These are phyloP conservation scores for Exsudoporus frostii DNA, from an alignment of 768 basidiomycete species.

Conservation along the genomic window DNA sequence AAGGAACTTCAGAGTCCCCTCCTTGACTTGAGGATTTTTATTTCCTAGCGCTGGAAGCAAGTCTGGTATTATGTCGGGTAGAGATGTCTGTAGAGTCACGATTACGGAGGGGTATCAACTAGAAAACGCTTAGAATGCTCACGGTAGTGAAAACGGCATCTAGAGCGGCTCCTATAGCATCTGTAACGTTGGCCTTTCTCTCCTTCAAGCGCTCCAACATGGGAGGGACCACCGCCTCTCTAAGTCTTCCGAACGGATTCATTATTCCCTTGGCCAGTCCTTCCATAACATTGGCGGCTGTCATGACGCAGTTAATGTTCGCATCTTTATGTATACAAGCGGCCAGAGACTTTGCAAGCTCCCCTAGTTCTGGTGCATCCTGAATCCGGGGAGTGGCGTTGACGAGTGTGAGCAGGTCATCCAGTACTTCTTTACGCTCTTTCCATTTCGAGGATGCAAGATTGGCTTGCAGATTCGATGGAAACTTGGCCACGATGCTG, in stretches of 20 bases:
- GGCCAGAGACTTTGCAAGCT: conserved; percentile 74
- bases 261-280: conserved; percentile 82
- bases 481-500: conserved; percentile 72
- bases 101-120: conserved; percentile 1
- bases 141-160: conserved; percentile 88
- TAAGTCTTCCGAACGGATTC: conserved; percentile 67
- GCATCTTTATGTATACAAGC: conserved; percentile 82
- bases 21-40: conserved; percentile 97
- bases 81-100: conserved; percentile 52
- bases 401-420: conserved; percentile 72
- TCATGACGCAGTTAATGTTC: conserved; percentile 93
- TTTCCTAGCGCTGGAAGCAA: conserved; percentile 70
- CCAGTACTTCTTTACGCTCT: conserved; percentile 88
- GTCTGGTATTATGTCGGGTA: conserved; percentile 83
- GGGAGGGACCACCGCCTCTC: conserved; percentile 65
- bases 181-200: conserved; percentile 86
- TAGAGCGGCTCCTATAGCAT: conserved; percentile 80
- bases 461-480: conserved; percentile 66
- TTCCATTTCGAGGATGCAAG: conserved; percentile 97
- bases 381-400: conserved; percentile 71
- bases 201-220: conserved; percentile 93
- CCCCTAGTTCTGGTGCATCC: conserved; percentile 74
- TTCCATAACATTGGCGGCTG: conserved; percentile 82
- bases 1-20: conserved; percentile 86
- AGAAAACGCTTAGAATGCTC: conserved; percentile 30